Evolutionary conservation across 106 monocot genomes (phyloP).

Genomic region (Dactylorhiza incarnata): DNA sequence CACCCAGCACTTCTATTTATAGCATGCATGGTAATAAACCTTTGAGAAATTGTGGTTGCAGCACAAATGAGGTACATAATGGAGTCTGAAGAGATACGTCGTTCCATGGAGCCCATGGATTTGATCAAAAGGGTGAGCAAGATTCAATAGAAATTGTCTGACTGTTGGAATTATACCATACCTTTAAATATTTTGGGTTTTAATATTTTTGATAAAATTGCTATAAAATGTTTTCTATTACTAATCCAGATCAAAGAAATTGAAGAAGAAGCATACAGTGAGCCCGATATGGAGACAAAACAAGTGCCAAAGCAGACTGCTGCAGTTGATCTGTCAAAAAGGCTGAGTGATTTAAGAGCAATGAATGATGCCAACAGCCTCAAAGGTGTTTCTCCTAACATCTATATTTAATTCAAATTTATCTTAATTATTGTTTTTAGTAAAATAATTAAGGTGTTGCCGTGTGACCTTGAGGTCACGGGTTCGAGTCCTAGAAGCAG

Average conservation of each 20-base stretch:
- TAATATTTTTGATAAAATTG: not conserved
- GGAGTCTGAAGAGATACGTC: constrained; percentile 76
- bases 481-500: too few relatives aligned
- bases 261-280: constrained; percentile 45
- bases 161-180: not conserved
- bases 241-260: constrained; percentile 59
- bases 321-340: constrained; percentile 80
- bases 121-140: constrained; percentile 76
- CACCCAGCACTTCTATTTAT: not conserved
- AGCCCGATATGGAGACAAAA: constrained; percentile 28
- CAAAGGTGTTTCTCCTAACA: constrained; percentile 41
- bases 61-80: constrained; percentile 35
- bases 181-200: not conserved
- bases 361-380: constrained; percentile 70
- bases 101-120: constrained; percentile 59
- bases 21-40: not conserved
- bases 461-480: too few relatives aligned
- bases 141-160: not conserved
- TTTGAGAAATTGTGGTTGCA: constrained; percentile 13
- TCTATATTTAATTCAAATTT: not conserved
- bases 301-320: constrained; percentile 51
- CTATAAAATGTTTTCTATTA: constrained; percentile 5
- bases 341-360: constrained; percentile 52
- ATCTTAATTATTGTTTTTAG: not conserved
- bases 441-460: too few relatives aligned